Percentiles rank a stretch among this genome's conserved stretches.
These are phyloP conservation scores for Mycena capillaripes DNA, from an alignment of 768 basidiomycete species.

Conservation along the genomic window DNA sequence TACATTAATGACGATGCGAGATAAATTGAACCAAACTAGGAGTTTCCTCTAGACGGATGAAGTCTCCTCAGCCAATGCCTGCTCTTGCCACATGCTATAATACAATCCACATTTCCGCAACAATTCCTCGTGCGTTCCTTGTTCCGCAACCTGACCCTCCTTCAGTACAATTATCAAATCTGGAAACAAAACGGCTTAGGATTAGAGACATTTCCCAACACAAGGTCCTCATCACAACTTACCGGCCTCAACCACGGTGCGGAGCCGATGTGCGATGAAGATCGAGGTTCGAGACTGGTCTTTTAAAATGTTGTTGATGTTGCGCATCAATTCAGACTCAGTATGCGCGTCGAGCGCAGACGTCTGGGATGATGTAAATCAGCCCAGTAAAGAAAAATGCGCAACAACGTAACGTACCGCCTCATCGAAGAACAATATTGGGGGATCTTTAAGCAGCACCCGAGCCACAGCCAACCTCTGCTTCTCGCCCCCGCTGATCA, in stretches of 20 bases:
- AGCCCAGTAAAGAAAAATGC: slow-evolving; percentile 13
- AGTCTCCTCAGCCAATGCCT: slow-evolving; percentile 63
- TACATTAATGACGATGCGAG: neutral
- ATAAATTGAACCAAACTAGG: slow-evolving; percentile 1
- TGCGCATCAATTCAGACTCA: slow-evolving; percentile 94
- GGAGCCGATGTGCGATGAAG: slow-evolving; percentile 95
- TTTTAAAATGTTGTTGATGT: slow-evolving; percentile 85
- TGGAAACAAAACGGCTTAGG: slow-evolving; percentile 43
- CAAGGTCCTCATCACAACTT: slow-evolving; percentile 45
- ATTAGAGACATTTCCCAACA: neutral
- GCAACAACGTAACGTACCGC: slow-evolving; percentile 75
- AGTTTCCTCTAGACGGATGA: neutral
- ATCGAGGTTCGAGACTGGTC: slow-evolving; percentile 91
- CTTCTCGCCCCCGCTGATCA: slow-evolving; percentile 99
- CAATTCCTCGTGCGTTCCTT: slow-evolving; percentile 93
- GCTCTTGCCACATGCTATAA: slow-evolving; percentile 86
- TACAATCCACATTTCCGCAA: slow-evolving; percentile 80
- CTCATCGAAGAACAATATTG: slow-evolving; percentile 98
- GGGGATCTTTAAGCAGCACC: slow-evolving; percentile 93
- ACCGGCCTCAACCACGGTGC: slow-evolving; percentile 94
- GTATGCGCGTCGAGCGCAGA: slow-evolving; percentile 97
- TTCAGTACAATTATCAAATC: slow-evolving; percentile 95
- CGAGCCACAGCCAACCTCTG: slow-evolving; percentile 96
- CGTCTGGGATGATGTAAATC: slow-evolving; percentile 66
- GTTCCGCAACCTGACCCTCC: slow-evolving; percentile 92